Evolutionary conservation across 257 asterid species (phyloP).

Genomic region (Salvia rosmarinus): DNA sequence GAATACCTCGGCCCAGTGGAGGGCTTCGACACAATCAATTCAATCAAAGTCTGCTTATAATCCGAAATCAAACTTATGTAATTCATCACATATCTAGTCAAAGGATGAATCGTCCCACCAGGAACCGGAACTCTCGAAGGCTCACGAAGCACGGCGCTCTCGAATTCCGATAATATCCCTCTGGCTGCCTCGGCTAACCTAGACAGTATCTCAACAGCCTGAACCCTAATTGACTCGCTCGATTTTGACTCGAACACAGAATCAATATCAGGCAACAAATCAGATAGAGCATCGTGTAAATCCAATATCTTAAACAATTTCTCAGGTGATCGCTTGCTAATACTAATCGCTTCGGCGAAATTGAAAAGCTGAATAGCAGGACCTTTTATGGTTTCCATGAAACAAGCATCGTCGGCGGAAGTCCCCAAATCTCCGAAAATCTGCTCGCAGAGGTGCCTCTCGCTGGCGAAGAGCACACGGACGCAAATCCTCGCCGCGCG

Average conservation of each 20-base stretch:
- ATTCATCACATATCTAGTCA: constrained; percentile 93
- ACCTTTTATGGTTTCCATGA: constrained; percentile 82
- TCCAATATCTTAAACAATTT: constrained; percentile 88
- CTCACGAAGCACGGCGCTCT: constrained; percentile 79
- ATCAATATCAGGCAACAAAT: constrained; percentile 75
- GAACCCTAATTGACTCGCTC: constrained; percentile 69
- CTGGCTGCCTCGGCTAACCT: constrained; percentile 82
- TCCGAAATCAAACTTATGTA: constrained; percentile 81
- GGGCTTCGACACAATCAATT: constrained; percentile 76
- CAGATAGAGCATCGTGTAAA: constrained; percentile 77
- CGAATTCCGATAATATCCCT: constrained; percentile 83
- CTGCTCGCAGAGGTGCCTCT: constrained; percentile 72
- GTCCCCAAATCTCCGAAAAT: constrained; percentile 70
- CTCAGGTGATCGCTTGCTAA: constrained; percentile 79
- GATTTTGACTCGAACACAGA: constrained; percentile 69
- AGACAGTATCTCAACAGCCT: constrained; percentile 75
- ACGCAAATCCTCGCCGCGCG: constrained; percentile 72
- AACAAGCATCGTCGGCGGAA: constrained; percentile 65
- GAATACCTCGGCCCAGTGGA: constrained; percentile 65
- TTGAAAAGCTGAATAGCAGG: constrained; percentile 80
- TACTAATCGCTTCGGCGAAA: constrained; percentile 89
- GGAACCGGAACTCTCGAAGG: constrained; percentile 79
- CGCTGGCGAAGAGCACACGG: constrained; percentile 77
- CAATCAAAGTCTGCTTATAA: constrained; percentile 65
- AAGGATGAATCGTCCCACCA: constrained; percentile 92